These are phyloP conservation scores for Typha latifolia DNA, from an alignment of 176 grass and related monocot species.

Conservation along the genomic window DNA sequence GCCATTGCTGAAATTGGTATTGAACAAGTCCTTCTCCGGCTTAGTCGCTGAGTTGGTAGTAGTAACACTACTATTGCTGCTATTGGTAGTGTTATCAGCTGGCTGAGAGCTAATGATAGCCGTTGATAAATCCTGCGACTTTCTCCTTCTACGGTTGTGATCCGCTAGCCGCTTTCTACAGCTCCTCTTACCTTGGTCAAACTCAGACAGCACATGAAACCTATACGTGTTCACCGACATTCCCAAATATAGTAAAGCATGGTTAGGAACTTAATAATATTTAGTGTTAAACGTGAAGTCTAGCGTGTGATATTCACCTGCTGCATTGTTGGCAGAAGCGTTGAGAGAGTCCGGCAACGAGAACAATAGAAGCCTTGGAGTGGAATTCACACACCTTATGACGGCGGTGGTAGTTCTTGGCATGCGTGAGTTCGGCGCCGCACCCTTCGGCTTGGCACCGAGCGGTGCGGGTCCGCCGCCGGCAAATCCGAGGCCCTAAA, in stretches of 20 bases:
- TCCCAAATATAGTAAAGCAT: neutral
- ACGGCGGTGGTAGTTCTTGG: slow-evolving; percentile 20
- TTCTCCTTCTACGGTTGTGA: slow-evolving; percentile 88
- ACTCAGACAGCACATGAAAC: slow-evolving; percentile 69
- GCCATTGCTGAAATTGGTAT: neutral
- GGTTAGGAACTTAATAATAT: neutral
- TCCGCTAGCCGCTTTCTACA: slow-evolving; percentile 67
- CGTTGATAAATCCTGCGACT: slow-evolving; percentile 26
- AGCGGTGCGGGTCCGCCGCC: slow-evolving; percentile 1
- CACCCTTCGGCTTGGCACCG: slow-evolving; percentile 15
- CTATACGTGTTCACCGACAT: neutral
- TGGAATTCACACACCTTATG: slow-evolving; percentile 21
- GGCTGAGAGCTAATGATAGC: slow-evolving; percentile 49
- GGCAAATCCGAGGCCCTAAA: neutral
- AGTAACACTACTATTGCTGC: neutral
- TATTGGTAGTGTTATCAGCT: neutral
- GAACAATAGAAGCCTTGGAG: slow-evolving; percentile 10
- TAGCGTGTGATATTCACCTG: neutral
- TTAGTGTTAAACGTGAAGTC: neutral
- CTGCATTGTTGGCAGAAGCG: slow-evolving; percentile 20
- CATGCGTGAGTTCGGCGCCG: slow-evolving; percentile 8
- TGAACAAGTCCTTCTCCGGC: neutral
- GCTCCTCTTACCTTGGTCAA: slow-evolving; percentile 79
- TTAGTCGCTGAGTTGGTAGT: neutral
- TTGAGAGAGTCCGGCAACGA: slow-evolving; percentile 11